These are phyloP conservation scores for Tolypocladium ovalisporum DNA, from an alignment of 2,329 filamentous ascomycete species.

Conservation along the genomic window DNA sequence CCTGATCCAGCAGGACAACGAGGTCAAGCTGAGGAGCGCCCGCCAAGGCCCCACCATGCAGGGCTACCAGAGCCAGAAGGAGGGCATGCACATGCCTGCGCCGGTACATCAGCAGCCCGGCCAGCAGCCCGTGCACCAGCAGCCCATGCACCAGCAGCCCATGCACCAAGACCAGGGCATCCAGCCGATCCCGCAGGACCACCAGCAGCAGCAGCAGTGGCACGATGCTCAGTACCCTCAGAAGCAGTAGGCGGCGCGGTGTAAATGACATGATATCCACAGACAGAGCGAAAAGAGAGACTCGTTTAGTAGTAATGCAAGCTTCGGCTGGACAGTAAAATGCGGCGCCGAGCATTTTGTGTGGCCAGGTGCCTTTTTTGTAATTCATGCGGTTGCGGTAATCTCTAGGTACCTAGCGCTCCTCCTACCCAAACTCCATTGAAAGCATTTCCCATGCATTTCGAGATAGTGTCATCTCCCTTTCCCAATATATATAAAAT, in stretches of 20 bases:
- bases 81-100: constrained; percentile 25
- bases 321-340: neutral
- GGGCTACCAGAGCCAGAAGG: constrained; percentile 25
- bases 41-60: constrained; percentile 17
- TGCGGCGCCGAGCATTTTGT: neutral
- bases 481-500: neutral
- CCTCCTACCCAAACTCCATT: constrained; percentile 7
- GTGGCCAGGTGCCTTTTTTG: neutral
- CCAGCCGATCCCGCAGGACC: neutral
- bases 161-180: neutral
- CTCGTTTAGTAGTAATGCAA: neutral
- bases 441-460: neutral
- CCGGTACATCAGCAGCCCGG: neutral
- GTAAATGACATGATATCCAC: neutral
- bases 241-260: neutral
- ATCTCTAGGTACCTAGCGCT: constrained; percentile 1
- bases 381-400: neutral
- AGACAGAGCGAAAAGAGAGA: neutral
- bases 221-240: neutral
- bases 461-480: neutral
- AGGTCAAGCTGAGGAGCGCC: constrained; percentile 24
- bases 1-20: constrained; percentile 48
- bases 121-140: neutral
- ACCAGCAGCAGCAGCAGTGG: neutral
- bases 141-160: neutral